These are phyloP conservation scores for Apophysomyces elegans DNA, from an alignment of 371 early-diverging fungal species.

Conservation along the genomic window DNA sequence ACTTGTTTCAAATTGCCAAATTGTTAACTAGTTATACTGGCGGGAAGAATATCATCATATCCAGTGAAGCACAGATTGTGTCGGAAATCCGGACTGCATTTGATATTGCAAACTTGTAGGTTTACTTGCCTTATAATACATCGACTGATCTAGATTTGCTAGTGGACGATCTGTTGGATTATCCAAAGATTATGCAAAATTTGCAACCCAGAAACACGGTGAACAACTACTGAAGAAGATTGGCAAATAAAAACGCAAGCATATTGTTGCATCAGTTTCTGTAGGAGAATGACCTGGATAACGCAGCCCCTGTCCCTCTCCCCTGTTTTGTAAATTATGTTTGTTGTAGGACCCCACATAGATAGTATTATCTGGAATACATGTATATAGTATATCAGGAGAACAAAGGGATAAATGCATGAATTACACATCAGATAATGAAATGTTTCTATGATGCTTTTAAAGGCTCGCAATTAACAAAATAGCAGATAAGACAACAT, in stretches of 20 bases:
- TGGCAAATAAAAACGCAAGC: slow-evolving; percentile 1
- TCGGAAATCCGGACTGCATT: slow-evolving; percentile 35
- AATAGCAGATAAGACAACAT: no score
- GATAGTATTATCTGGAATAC: neutral
- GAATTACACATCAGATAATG: neutral
- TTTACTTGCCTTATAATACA: neutral
- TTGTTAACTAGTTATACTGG: slow-evolving; percentile 25
- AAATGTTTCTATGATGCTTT: neutral
- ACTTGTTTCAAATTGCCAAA: slow-evolving; percentile 35
- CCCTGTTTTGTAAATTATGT: neutral
- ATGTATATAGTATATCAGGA: neutral
- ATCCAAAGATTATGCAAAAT: slow-evolving; percentile 43
- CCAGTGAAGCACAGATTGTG: slow-evolving; percentile 37
- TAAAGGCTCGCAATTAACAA: no score
- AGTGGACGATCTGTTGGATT: slow-evolving; percentile 44
- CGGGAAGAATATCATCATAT: slow-evolving; percentile 29
- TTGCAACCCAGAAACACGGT: slow-evolving; percentile 31
- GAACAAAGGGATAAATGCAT: neutral
- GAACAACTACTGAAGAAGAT: slow-evolving; percentile 20
- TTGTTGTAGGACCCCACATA: neutral
- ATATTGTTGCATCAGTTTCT: neutral
- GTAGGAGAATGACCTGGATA: neutral
- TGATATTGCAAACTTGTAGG: slow-evolving; percentile 45
- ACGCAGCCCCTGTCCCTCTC: neutral
- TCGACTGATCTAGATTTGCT: neutral